Conservation (phyloP, 2,329 filamentous ascomycete species). For the Xylaria sp. region DNA sequence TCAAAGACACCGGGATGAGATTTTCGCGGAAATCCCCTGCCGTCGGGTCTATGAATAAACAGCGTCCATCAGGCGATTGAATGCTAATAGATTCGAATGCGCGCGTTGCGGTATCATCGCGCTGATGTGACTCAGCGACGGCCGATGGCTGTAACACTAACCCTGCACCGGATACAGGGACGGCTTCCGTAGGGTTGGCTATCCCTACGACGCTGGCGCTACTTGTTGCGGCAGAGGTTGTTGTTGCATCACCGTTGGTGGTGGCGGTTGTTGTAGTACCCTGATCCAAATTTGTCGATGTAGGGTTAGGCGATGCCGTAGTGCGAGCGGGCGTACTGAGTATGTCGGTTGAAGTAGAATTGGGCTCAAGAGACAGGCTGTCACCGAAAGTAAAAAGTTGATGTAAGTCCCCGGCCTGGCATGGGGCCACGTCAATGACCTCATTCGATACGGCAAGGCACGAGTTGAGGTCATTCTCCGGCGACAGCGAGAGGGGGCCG, state of each 20-base stretch:
- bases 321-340: background rate
- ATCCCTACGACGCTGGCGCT: constrained; percentile 25
- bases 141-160: constrained; percentile 55
- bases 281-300: constrained; percentile 7
- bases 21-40: constrained; percentile 61
- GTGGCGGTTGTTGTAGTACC: background rate
- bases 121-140: constrained; percentile 54
- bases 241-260: background rate
- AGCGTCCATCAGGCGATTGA: constrained; percentile 54
- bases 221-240: constrained; percentile 7
- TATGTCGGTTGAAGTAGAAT: constrained; percentile 8
- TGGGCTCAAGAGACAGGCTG: constrained; percentile 17
- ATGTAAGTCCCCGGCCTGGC: constrained; percentile 46
- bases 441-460: constrained; percentile 54
- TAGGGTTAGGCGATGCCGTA: background rate
- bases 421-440: constrained; percentile 51
- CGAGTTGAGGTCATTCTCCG: constrained; percentile 51
- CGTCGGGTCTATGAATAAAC: constrained; percentile 57
- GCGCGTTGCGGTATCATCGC: constrained; percentile 54
- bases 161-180: constrained; percentile 58
- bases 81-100: constrained; percentile 53
- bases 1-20: constrained; percentile 55
- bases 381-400: constrained; percentile 50
- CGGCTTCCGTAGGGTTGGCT: constrained; percentile 48
- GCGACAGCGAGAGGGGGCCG: constrained; percentile 52